Base-by-base conservation (phyloP, 495 filamentous ascomycete species). In the Clohesyomyces aquaticus region DNA sequence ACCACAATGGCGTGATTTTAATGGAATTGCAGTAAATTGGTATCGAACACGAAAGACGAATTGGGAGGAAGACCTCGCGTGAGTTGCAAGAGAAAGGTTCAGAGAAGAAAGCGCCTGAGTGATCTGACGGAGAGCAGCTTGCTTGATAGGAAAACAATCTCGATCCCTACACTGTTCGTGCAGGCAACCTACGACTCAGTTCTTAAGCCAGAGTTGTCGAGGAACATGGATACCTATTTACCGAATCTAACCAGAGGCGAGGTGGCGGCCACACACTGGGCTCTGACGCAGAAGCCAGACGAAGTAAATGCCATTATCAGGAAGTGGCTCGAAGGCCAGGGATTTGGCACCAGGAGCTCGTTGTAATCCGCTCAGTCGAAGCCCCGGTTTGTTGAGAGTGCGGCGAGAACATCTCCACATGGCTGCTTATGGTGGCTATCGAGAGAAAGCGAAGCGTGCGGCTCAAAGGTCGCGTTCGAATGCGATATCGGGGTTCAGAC, bases 41-140 rank as follows among this genome's bases (percentile, higher is more conserved):
- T 97, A 98, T 74, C 82, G 88, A 16, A 88, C 84, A 1, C 73
- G 79, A 0, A 71, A 85, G 72, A 73, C 88, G 55, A 96, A 96
- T 72, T 88, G 80, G 71, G 79, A 89, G 10, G 90, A 96, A 53
- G 93, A 97, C 67, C 70, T 81, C 43, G 76, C 73, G 71, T 81
- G 81, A 63, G 73, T 76, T 26, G 26, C 32, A 9, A 54, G 16
- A 12, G 46, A 11, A 58, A 4, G 32, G 2, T 53, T 9, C 19
- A 42, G 28, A 41, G 9, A n/a, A 26, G 1, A 38, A 18, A 19
- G 29, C 29, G 12, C 29, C 3, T 38, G 28, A 49, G 35, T 8
- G 26, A 53, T 27, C 62, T 70, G 32, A 70, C 46, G 14, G 11
- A 26, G 38, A 23, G n/a, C 57, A 70, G 67, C 8, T 35, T 70